Evolutionary conservation across 2,329 filamentous ascomycete species (phyloP).

Genomic region (Colletotrichum australisinense): DNA sequence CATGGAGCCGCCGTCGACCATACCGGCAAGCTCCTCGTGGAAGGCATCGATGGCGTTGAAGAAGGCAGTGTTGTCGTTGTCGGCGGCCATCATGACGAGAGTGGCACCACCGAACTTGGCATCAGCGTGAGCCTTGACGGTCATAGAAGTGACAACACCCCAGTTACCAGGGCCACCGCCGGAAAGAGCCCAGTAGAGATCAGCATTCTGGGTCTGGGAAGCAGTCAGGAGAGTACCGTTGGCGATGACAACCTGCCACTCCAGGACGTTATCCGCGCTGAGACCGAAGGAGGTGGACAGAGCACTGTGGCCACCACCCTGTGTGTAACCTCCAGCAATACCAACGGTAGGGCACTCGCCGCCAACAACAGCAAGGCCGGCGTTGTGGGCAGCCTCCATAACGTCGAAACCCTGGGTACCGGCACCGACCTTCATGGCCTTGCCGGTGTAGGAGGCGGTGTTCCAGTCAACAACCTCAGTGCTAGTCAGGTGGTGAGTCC

Average conservation of each 20-base stretch:
- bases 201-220: constrained; percentile 52
- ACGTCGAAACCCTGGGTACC: constrained; percentile 63
- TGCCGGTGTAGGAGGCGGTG: constrained; percentile 41
- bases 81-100: constrained; percentile 44
- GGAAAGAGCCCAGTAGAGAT: constrained; percentile 62
- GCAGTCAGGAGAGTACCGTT: constrained; percentile 56
- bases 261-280: constrained; percentile 66
- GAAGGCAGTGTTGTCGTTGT: constrained; percentile 43
- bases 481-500: constrained; percentile 59
- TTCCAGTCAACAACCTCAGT: constrained; percentile 41
- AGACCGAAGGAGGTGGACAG: constrained; percentile 66
- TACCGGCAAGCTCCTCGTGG: constrained; percentile 50
- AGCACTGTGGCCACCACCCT: constrained; percentile 69
- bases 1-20: constrained; percentile 63
- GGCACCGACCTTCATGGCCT: constrained; percentile 57
- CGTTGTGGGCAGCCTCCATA: constrained; percentile 22
- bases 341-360: constrained; percentile 66
- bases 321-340: constrained; percentile 68
- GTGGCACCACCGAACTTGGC: constrained; percentile 46
- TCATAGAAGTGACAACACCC: constrained; percentile 54
- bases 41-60: constrained; percentile 47
- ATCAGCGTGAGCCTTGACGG: constrained; percentile 48
- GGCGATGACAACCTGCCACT: constrained; percentile 59
- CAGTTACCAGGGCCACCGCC: constrained; percentile 56
- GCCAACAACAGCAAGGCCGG: constrained; percentile 42